Conservation (phyloP, 768 basidiomycete species). For the Fomitopsis serialis region DNA sequence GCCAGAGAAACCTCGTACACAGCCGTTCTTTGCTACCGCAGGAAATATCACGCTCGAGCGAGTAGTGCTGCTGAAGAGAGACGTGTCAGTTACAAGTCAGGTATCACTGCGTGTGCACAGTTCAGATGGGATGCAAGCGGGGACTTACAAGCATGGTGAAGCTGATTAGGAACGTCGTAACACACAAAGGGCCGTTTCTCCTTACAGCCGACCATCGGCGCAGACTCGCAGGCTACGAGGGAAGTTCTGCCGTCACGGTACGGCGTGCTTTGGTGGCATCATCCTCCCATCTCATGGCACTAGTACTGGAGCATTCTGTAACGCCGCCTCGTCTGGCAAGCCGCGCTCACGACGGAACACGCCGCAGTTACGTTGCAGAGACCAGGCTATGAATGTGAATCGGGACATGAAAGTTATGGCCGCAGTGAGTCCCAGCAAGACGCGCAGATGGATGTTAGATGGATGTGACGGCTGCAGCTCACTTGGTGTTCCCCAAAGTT, state of each 20-base stretch:
- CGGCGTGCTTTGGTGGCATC: constrained; percentile 38
- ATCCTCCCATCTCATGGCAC: constrained; percentile 15
- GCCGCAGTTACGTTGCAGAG: constrained; percentile 57
- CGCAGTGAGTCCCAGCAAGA: too few species aligned
- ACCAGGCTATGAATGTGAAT: constrained; percentile 53
- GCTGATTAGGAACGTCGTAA: constrained; percentile 67
- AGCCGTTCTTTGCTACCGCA: constrained; percentile 72
- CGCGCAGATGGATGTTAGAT: too few species aligned
- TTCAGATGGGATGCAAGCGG: constrained; percentile 26
- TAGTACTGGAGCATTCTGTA: constrained; percentile 36
- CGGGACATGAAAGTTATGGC: too few species aligned
- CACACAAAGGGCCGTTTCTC: constrained; percentile 63
- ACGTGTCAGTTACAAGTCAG: constrained; percentile 21
- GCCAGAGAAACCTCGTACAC: constrained; percentile 64
- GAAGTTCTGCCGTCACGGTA: background rate
- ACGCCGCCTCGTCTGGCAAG: constrained; percentile 64
- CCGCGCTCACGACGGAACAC: constrained; percentile 84
- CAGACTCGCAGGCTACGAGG: constrained; percentile 43
- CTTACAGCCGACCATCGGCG: constrained; percentile 73
- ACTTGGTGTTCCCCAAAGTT: too few species aligned
- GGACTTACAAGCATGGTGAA: constrained; percentile 77
- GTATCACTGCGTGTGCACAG: too few species aligned
- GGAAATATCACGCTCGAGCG: constrained; percentile 69
- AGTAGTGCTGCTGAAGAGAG: constrained; percentile 49
- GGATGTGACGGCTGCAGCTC: too few species aligned